Conservation (phyloP, 129 eudicot species). For the Flaveria sonorensis region DNA sequence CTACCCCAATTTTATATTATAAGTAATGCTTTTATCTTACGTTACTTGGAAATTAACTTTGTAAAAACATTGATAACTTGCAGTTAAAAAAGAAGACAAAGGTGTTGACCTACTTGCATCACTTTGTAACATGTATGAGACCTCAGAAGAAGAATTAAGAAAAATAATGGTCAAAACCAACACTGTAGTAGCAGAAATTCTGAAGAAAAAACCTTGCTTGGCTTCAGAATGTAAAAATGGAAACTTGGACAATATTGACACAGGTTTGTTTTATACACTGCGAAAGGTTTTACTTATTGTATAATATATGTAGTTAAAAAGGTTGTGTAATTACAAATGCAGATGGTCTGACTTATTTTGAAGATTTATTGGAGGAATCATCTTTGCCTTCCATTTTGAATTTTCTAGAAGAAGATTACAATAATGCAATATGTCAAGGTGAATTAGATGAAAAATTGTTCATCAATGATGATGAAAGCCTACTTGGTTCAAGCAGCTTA, state of each 20-base stretch:
- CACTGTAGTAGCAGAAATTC: slow-evolving; percentile 52
- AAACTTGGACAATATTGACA: slow-evolving; percentile 53
- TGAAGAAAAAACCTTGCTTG: slow-evolving; percentile 61
- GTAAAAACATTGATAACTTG: slow-evolving; percentile 8
- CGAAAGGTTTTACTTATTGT: background rate
- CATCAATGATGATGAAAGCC: slow-evolving; percentile 76
- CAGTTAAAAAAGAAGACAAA: slow-evolving; percentile 67
- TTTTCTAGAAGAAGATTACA: slow-evolving; percentile 75
- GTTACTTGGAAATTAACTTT: slow-evolving; percentile 5
- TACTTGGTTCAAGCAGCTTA: slow-evolving; percentile 86
- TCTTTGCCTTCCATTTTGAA: slow-evolving; percentile 53
- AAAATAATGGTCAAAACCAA: slow-evolving; percentile 69
- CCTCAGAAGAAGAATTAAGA: slow-evolving; percentile 85
- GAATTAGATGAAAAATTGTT: slow-evolving; percentile 87
- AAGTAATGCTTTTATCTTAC: background rate
- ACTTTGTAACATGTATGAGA: slow-evolving; percentile 75
- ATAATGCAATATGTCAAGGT: slow-evolving; percentile 50
- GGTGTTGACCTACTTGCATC: slow-evolving; percentile 78
- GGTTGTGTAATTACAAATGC: slow-evolving; percentile 27
- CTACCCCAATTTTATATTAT: background rate
- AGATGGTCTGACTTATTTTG: slow-evolving; percentile 75
- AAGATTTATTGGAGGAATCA: slow-evolving; percentile 69
- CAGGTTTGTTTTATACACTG: slow-evolving; percentile 47
- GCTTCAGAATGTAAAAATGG: slow-evolving; percentile 68
- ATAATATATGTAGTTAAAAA: slow-evolving; percentile 6